Base-by-base conservation (phyloP, 305 asterid species). In the Vinca major region DNA sequence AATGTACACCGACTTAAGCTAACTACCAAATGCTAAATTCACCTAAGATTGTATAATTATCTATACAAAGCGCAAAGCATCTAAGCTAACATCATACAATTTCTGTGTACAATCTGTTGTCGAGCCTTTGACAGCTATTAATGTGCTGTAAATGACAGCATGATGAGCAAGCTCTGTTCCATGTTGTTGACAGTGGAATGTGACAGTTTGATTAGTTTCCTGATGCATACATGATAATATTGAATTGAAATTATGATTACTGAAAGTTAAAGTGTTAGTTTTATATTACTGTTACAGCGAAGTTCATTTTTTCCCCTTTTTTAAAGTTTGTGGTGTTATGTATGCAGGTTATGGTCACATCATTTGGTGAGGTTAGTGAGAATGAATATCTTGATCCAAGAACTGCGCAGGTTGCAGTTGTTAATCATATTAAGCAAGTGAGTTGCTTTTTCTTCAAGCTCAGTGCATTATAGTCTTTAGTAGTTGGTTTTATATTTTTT, bases 391-490 rank as follows among this genome's bases (percentile, higher is more conserved):
- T 92, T 79, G 98, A 92, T 80, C 98, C 97, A 17, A 83, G 92
- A 82, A 90, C 96, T 66, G 91, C 97, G 71, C 96, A 90, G 78
- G 95, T 92, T 75, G 96, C 90, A 14, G 86, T 77, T 54, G 86
- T 92, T 79, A 93, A 90, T 82, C 98, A 92, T 79, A 87, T 90
- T 77, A 90, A 87, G 78, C 96, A 92, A 86, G 97, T 90, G 69
- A 54, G 67, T 76, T 55, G 16, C 49, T 60, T 13, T 60, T 61
- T 17, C 19, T 16, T 62, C 4, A 40, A 16, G 51, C 44, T 5
- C 20, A 11, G 13, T 50, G 33, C 14, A 6, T 16, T 62, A 7
- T 41, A 10, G 55, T 20, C 41, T 21, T 71, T 17, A 40, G 43
- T 40, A 2, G 45, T 44, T 65, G 45, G 69, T 21, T 64, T 17